Percentiles rank a stretch among this genome's conserved stretches.
Conservation (phyloP, 1,284 basidiomycete species). For the Pseudozyma flocculosa region DNA sequence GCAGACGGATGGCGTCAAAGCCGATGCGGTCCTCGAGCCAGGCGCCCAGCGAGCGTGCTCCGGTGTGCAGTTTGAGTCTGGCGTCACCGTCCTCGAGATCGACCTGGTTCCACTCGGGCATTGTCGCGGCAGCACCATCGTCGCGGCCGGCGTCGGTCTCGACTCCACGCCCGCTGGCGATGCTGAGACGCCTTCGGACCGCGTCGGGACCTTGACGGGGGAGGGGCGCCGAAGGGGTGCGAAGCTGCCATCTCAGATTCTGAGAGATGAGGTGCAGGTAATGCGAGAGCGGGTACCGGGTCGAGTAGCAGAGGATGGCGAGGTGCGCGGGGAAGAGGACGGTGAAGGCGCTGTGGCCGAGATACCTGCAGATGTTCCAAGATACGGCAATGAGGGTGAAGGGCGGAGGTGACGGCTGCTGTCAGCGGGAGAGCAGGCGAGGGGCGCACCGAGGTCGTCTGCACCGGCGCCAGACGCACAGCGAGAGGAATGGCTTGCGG, state of each 20-base stretch:
- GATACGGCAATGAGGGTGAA: background rate
- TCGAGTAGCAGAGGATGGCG: conserved; percentile 30
- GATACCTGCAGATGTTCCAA: conserved; percentile 15
- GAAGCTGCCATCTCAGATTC: conserved; percentile 50
- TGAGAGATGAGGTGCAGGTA: conserved; percentile 40
- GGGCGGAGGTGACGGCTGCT: too few relatives aligned
- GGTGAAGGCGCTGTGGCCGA: conserved; percentile 52
- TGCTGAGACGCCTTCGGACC: conserved; percentile 25
- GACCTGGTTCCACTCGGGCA: background rate
- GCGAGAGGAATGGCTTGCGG: conserved; percentile 50
- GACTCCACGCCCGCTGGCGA: conserved; percentile 15
- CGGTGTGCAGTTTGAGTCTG: too few relatives aligned
- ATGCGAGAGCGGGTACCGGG: conserved; percentile 29
- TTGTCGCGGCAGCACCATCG: too few relatives aligned
- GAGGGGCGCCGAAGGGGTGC: conserved; percentile 16
- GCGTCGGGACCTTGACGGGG: conserved; percentile 21
- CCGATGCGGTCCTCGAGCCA: conserved; percentile 22
- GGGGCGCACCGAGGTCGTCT: too few relatives aligned
- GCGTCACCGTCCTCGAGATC: background rate
- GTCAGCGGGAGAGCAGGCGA: too few relatives aligned
- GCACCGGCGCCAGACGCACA: conserved; percentile 6
- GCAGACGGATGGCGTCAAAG: conserved; percentile 25
- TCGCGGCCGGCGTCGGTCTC: conserved; percentile 2
- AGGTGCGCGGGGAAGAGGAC: conserved; percentile 52
- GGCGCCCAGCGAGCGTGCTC: background rate